Conservation (phyloP, 768 basidiomycete genomes). For the Agrocybe pediades region DNA sequence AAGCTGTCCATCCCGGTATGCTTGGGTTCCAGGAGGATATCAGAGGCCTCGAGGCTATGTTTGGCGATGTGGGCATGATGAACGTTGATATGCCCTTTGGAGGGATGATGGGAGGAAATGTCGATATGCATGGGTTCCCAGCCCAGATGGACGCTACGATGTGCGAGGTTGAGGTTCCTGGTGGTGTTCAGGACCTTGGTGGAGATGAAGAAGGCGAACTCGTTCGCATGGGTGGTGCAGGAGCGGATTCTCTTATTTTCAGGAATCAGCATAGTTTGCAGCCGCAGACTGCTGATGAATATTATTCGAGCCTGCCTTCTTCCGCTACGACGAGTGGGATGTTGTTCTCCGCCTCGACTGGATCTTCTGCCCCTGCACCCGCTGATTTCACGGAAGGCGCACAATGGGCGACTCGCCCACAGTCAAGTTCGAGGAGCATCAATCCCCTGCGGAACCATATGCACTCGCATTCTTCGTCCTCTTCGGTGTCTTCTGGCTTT, state of each 20-base stretch:
- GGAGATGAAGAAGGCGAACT: conserved; percentile 62
- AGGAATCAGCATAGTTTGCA: conserved; percentile 6
- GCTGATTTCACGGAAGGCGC: conserved; percentile 29
- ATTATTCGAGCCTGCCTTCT: conserved; percentile 11
- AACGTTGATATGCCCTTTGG: conserved; percentile 25
- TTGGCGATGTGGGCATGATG: conserved; percentile 21
- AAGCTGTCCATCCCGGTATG: conserved; percentile 17
- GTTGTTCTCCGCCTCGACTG: conserved; percentile 18
- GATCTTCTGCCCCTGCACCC: conserved; percentile 7
- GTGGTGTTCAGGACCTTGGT: conserved; percentile 53
- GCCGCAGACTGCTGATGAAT: conserved; percentile 8
- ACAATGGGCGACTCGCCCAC: conserved; percentile 42
- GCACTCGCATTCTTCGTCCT: conserved; percentile 27
- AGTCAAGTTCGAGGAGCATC: conserved; percentile 32
- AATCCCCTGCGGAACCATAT: not conserved
- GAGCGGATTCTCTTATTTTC: conserved; percentile 20
- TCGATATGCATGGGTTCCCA: conserved; percentile 17
- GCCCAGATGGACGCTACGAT: conserved; percentile 49
- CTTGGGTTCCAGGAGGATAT: conserved; percentile 13
- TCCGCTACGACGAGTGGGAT: conserved; percentile 17
- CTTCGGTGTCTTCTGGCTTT: conserved; percentile 26
- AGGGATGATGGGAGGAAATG: conserved; percentile 13
- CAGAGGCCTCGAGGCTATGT: conserved; percentile 27
- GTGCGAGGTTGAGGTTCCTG: conserved; percentile 63
- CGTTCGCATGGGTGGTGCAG: conserved; percentile 27